These are phyloP conservation scores for Trichoderma asperelloides DNA, from an alignment of 495 filamentous ascomycete species.

Conservation along the genomic window DNA sequence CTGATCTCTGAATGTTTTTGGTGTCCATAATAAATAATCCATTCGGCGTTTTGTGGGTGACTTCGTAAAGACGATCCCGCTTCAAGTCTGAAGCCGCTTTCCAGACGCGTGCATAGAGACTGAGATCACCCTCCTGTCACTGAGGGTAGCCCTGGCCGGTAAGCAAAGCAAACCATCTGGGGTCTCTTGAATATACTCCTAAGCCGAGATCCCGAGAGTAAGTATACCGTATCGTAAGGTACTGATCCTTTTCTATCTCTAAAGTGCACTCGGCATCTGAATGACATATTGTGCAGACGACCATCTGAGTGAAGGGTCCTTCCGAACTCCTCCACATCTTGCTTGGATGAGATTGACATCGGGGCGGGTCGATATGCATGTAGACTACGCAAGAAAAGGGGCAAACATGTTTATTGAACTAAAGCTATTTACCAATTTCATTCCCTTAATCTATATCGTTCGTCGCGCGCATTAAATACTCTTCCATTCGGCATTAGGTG, in stretches of 20 bases:
- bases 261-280: not conserved
- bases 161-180: not conserved
- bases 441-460: too few relatives aligned
- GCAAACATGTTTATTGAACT: too few relatives aligned
- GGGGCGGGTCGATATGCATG: not conserved
- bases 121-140: not conserved
- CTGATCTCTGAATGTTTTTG: too few relatives aligned
- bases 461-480: not conserved
- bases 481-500: not conserved
- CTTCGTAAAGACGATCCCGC: not conserved
- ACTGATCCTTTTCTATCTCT: too few relatives aligned
- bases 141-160: not conserved
- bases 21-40: not conserved
- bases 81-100: too few relatives aligned
- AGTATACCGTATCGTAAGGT: not conserved
- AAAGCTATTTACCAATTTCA: too few relatives aligned
- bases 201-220: not conserved
- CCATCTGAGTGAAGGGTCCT: not conserved
- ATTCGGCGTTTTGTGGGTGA: not conserved
- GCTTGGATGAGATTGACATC: not conserved
- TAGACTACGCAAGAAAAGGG: too few relatives aligned
- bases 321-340: not conserved
- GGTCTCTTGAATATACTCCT: not conserved
- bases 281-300: not conserved
- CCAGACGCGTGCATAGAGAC: not conserved